Evolutionary conservation across 805 yeast genomes (phyloP).

Genomic region (Metschnikowia shivogae): DNA sequence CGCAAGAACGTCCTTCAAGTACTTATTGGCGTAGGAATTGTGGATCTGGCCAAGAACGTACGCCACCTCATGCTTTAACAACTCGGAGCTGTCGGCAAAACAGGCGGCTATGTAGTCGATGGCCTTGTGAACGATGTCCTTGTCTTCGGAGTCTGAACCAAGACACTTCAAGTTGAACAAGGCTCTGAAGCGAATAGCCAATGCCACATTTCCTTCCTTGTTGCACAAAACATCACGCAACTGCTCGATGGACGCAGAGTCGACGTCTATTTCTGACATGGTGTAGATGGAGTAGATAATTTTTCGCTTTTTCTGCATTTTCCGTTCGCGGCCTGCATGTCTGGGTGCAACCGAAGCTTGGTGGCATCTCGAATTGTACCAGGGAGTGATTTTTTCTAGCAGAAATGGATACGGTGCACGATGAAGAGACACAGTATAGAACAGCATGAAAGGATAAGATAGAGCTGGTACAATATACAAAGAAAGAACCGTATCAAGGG

Average conservation of each 20-base stretch:
- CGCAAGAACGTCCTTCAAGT: conserved; percentile 65
- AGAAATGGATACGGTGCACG: no score
- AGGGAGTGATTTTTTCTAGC: no score
- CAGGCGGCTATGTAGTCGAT: conserved; percentile 82
- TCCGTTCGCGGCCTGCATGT: conserved; percentile 6
- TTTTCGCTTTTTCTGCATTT: conserved; percentile 4
- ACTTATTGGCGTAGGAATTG: conserved; percentile 72
- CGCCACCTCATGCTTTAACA: conserved; percentile 95
- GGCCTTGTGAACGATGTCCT: conserved; percentile 57
- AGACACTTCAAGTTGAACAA: conserved; percentile 83
- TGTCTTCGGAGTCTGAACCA: conserved; percentile 65
- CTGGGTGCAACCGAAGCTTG: conserved; percentile 3
- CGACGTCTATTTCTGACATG: conserved; percentile 38
- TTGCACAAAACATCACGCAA: conserved; percentile 68
- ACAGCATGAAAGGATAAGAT: no score
- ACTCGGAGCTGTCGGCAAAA: conserved; percentile 77
- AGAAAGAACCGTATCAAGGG: no score
- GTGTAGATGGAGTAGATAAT: neutral
- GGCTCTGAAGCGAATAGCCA: conserved; percentile 91
- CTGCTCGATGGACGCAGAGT: conserved; percentile 50
- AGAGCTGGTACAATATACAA: no score
- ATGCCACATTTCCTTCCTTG: conserved; percentile 61
- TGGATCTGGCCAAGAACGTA: conserved; percentile 95
- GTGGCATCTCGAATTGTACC: neutral
- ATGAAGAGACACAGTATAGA: no score